These are phyloP conservation scores for Akanthomyces uredinophilus DNA, from an alignment of 2,329 filamentous ascomycete genomes.

Conservation along the genomic window DNA sequence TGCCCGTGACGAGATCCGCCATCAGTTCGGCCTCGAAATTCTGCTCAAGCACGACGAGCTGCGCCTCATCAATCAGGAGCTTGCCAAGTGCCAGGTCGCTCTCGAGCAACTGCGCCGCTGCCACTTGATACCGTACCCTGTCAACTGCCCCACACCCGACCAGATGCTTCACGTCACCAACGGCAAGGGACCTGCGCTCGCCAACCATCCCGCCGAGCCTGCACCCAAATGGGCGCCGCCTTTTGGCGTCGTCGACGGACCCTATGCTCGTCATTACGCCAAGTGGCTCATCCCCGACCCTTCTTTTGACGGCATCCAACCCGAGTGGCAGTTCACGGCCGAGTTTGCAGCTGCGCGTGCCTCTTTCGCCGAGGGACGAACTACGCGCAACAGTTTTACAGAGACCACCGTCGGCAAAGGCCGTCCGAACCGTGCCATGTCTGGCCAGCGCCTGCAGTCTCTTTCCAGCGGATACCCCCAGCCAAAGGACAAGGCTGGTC, in stretches of 20 bases:
- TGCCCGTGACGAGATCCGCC: constrained; percentile 69
- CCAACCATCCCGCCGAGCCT: constrained; percentile 55
- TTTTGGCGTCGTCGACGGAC: constrained; percentile 86
- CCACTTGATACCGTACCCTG: constrained; percentile 85
- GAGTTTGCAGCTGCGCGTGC: constrained; percentile 40
- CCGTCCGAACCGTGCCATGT: constrained; percentile 43
- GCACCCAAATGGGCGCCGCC: constrained; percentile 75
- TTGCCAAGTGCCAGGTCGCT: constrained; percentile 90
- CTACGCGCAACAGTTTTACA: constrained; percentile 68
- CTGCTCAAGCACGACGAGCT: constrained; percentile 92
- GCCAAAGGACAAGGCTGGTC: constrained; percentile 75
- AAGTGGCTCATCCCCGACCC: constrained; percentile 91
- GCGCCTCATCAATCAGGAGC: constrained; percentile 88
- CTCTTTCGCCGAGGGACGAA: constrained; percentile 60
- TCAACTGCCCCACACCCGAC: constrained; percentile 59
- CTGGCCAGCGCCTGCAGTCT: constrained; percentile 61
- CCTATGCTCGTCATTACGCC: constrained; percentile 90
- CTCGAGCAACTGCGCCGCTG: constrained; percentile 91
- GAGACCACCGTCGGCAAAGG: constrained; percentile 40
- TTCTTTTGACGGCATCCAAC: constrained; percentile 68
- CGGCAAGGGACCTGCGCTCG: constrained; percentile 68
- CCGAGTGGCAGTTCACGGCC: constrained; percentile 38
- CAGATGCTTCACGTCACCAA: constrained; percentile 66
- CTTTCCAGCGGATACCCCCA: constrained; percentile 66
- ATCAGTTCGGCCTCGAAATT: constrained; percentile 87